A percentile compares a stretch with the other conserved stretches of the same genome.
phyloP scores from a whole-genome alignment of 1,284 basidiomycete species.

The Neotropicomus parvogracilis region DNA sequence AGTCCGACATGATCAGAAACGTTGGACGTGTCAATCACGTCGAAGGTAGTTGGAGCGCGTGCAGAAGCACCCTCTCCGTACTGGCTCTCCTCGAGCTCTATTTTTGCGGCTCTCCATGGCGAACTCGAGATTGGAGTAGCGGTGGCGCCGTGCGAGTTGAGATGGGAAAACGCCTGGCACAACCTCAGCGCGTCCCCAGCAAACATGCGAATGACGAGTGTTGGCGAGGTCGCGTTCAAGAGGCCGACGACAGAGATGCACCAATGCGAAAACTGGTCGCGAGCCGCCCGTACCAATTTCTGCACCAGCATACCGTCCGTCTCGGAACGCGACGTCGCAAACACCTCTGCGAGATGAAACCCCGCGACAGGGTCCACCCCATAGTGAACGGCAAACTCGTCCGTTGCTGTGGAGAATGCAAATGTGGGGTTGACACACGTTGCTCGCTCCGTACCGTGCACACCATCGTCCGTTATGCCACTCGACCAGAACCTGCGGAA shows the following conservation, averaged over 20 bases:
- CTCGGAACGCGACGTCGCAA: slow-evolving; percentile 17
- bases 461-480: slow-evolving; percentile 38
- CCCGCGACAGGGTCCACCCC: slow-evolving; percentile 42
- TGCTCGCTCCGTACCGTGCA: slow-evolving; percentile 25
- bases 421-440: slow-evolving; percentile 47
- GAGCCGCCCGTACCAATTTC: slow-evolving; percentile 19
- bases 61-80: slow-evolving; percentile 27
- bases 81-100: slow-evolving; percentile 36
- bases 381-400: slow-evolving; percentile 45
- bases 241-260: slow-evolving; percentile 20
- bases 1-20: slow-evolving; percentile 48
- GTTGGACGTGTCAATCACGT: slow-evolving; percentile 55
- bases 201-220: slow-evolving; percentile 30
- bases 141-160: slow-evolving; percentile 15
- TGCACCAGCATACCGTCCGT: slow-evolving; percentile 13
- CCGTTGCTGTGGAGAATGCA: slow-evolving; percentile 40
- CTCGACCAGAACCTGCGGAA: slow-evolving; percentile 41
- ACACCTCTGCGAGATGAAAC: slow-evolving; percentile 46
- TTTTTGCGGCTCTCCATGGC: slow-evolving; percentile 36
- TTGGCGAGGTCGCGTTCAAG: slow-evolving; percentile 6
- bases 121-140: slow-evolving; percentile 32
- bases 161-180: slow-evolving; percentile 29
- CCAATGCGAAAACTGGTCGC: slow-evolving; percentile 25
- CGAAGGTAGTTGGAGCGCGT: slow-evolving; percentile 41
- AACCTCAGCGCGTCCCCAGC: slow-evolving; percentile 35